These are phyloP conservation scores for Pseudonitzschia multistriata DNA, from an alignment of 108 stramenopile species.

Conservation along the genomic window DNA sequence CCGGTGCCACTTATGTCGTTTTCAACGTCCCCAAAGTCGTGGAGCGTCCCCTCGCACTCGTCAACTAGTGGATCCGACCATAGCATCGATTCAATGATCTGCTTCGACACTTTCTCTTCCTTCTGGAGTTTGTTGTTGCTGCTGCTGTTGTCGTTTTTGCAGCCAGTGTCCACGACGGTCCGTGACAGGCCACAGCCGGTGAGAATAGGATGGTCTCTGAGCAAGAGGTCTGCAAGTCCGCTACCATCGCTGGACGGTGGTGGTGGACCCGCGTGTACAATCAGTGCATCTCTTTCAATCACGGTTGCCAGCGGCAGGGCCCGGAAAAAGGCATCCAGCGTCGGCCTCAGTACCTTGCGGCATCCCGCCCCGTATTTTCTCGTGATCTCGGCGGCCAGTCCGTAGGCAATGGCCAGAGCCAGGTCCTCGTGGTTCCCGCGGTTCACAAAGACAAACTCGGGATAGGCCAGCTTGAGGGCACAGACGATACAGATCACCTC, in stretches of 20 bases:
- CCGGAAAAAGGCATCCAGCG: conserved; percentile 21
- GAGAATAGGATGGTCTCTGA: not conserved
- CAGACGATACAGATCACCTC: conserved; percentile 37
- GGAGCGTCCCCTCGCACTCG: not conserved
- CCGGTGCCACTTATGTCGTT: not conserved
- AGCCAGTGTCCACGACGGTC: not conserved
- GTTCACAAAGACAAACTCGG: conserved; percentile 29
- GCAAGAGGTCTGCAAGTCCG: not conserved
- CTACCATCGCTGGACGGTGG: not conserved
- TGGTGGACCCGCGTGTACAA: conserved; percentile 33
- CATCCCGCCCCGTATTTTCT: conserved; percentile 25
- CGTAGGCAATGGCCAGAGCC: conserved; percentile 35
- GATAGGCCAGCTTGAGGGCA: conserved; percentile 26
- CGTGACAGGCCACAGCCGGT: conserved; percentile 1
- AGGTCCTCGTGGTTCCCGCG: conserved; percentile 53
- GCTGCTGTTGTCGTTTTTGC: not conserved
- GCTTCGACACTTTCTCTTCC: not conserved
- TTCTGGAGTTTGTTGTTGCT: not conserved
- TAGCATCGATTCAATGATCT: conserved; percentile 19
- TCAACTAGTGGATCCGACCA: conserved; percentile 30
- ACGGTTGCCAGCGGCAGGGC: conserved; percentile 19
- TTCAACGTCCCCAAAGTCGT: not conserved
- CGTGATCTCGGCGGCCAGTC: conserved; percentile 32
- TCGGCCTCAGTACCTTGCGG: conserved; percentile 1
- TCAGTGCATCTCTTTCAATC: conserved; percentile 19